phyloP scores from a whole-genome alignment of 2,329 filamentous ascomycete genomes.

The Clathrospora elynae region DNA sequence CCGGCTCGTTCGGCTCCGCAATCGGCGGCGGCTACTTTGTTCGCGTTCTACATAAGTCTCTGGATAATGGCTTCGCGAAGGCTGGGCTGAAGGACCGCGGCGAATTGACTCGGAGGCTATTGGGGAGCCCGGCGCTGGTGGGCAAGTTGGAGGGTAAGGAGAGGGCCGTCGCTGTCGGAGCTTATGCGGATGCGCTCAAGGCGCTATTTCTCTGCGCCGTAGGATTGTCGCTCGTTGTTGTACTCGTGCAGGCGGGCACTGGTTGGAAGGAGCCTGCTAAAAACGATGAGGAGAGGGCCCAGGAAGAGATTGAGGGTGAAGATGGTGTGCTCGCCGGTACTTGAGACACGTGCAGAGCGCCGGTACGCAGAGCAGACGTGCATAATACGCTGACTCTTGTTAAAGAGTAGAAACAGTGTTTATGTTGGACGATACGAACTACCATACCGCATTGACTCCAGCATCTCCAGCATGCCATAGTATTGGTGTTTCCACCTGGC shows the following conservation, averaged over 20 bases:
- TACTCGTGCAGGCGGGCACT: conserved; percentile 62
- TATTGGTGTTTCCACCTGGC: too few species aligned
- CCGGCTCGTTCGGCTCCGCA: conserved; percentile 78
- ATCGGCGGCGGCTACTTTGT: conserved; percentile 79
- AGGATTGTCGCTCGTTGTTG: conserved; percentile 55
- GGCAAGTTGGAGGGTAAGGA: conserved; percentile 56
- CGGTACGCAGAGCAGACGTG: neutral
- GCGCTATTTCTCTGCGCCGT: conserved; percentile 60
- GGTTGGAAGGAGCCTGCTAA: conserved; percentile 57
- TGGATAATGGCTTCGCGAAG: conserved; percentile 63
- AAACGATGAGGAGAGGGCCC: conserved; percentile 17
- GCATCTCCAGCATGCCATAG: too few species aligned
- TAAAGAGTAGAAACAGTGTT: too few species aligned
- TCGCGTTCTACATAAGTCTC: conserved; percentile 61
- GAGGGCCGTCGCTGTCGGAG: conserved; percentile 56
- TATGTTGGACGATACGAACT: too few species aligned
- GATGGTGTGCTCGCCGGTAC: conserved; percentile 26
- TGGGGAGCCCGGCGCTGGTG: conserved; percentile 65
- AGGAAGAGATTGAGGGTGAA: conserved; percentile 32
- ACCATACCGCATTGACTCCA: too few species aligned
- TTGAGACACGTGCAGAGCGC: conserved; percentile 12
- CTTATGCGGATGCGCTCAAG: conserved; percentile 61
- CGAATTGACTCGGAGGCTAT: conserved; percentile 58
- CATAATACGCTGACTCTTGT: neutral
- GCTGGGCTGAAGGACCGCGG: conserved; percentile 47